phyloP scores from a whole-genome alignment of 345 rosid genomes.

The Ceriops tagal region DNA sequence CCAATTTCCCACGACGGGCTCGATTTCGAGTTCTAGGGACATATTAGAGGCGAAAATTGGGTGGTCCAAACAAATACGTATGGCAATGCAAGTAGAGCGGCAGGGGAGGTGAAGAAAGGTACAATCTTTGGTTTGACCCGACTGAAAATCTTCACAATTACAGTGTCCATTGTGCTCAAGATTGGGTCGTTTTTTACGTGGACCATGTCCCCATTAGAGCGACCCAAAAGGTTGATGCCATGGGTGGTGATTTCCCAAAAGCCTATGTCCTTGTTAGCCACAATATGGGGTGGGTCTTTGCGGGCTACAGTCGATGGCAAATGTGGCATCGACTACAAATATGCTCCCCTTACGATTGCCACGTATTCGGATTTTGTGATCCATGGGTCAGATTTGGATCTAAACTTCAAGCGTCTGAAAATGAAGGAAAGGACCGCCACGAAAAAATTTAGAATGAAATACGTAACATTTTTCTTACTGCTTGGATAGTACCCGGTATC shows the following conservation, averaged over 20 bases:
- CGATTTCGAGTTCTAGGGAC: conserved; percentile 26
- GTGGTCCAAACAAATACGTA: conserved; percentile 21
- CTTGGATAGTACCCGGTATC: too few relatives aligned
- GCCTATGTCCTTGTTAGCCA: conserved; percentile 22
- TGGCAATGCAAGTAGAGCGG: conserved; percentile 18
- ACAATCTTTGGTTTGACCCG: conserved; percentile 23
- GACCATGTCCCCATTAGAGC: conserved; percentile 19
- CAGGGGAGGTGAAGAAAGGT: conserved; percentile 19
- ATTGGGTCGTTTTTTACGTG: conserved; percentile 5
- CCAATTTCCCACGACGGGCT: conserved; percentile 12
- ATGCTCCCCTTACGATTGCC: conserved; percentile 12
- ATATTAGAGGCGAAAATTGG: conserved; percentile 9
- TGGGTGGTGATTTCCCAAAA: conserved; percentile 24
- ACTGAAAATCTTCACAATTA: conserved; percentile 9
- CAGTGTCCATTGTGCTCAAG: conserved; percentile 6
- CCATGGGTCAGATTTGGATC: conserved; percentile 13
- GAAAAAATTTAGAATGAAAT: conserved; percentile 14
- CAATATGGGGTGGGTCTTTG: conserved; percentile 25
- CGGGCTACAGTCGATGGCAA: conserved; percentile 23
- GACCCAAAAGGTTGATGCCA: neutral
- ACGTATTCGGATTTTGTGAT: conserved; percentile 8
- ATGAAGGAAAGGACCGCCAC: neutral
- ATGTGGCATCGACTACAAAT: conserved; percentile 9
- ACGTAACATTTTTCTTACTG: neutral
- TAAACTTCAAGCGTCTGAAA: neutral